A percentile compares a stretch with the other conserved stretches of the same genome.
These are phyloP conservation scores for Ceratobasidium sp. DNA, from an alignment of 1,284 basidiomycete genomes.

Conservation along the genomic window DNA sequence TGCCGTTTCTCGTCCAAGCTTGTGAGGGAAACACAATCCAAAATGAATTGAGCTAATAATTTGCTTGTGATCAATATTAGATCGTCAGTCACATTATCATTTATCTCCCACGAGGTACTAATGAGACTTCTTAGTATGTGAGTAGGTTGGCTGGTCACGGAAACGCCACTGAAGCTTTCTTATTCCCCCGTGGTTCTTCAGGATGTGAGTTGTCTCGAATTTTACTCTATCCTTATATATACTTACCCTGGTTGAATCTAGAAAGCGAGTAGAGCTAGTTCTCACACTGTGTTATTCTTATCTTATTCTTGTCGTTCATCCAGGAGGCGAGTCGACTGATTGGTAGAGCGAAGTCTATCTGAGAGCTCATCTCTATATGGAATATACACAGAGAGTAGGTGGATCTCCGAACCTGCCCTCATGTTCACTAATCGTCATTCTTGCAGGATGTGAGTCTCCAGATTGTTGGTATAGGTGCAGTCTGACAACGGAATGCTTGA, in stretches of 20 bases:
- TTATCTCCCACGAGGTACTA: neutral
- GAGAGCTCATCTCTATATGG: neutral
- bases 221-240: neutral
- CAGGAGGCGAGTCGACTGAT: neutral
- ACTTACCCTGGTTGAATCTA: neutral
- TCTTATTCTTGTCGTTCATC: neutral
- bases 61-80: neutral
- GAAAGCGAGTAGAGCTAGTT: too few relatives aligned
- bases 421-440: too few relatives aligned
- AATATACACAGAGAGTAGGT: neutral
- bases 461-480: too few relatives aligned
- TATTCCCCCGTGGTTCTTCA: neutral
- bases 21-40: neutral
- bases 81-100: neutral
- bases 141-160: neutral
- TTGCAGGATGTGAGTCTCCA: too few relatives aligned
- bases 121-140: neutral
- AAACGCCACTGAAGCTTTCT: neutral
- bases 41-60: neutral
- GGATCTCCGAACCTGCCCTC: neutral
- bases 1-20: neutral
- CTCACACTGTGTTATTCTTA: neutral
- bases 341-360: neutral
- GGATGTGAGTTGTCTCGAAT: neutral
- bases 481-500: too few relatives aligned